A percentile compares a stretch with the other conserved stretches of the same genome.
Conservation (phyloP, 2,329 filamentous ascomycete genomes). For the Ceratocystis albifundus region DNA sequence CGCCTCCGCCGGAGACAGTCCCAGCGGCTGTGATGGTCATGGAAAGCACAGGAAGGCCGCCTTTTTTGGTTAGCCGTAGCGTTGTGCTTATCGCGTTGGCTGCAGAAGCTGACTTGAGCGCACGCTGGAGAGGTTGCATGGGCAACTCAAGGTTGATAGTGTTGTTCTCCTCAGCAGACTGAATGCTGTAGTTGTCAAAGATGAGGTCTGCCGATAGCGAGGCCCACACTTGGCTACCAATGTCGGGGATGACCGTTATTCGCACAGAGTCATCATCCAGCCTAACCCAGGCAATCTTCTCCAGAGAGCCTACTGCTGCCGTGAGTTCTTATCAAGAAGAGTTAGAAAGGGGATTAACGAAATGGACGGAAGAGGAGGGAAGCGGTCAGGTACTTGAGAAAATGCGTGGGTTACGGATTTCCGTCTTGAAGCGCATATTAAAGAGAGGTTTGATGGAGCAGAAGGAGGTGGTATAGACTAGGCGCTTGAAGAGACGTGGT, state of each 20-base stretch:
- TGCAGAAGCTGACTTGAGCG: slow-evolving; percentile 72
- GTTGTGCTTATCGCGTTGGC: slow-evolving; percentile 64
- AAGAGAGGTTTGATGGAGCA: not conserved
- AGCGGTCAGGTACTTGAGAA: slow-evolving; percentile 42
- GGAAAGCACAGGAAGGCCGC: slow-evolving; percentile 72
- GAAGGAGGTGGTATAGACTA: not conserved
- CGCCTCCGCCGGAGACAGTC: slow-evolving; percentile 41
- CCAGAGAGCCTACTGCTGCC: slow-evolving; percentile 52
- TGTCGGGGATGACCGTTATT: slow-evolving; percentile 91
- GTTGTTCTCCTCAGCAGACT: slow-evolving; percentile 71
- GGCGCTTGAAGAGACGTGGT: too few relatives aligned
- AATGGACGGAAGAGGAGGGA: not conserved
- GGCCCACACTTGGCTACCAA: slow-evolving; percentile 93
- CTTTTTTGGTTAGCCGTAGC: slow-evolving; percentile 85
- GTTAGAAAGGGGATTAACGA: slow-evolving; percentile 10
- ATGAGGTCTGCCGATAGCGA: slow-evolving; percentile 64
- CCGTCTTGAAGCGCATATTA: slow-evolving; percentile 54
- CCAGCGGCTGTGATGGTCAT: slow-evolving; percentile 72
- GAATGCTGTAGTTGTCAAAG: slow-evolving; percentile 73
- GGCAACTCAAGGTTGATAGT: slow-evolving; percentile 95
- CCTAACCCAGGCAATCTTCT: slow-evolving; percentile 82
- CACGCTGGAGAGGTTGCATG: slow-evolving; percentile 73
- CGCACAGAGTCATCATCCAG: slow-evolving; percentile 77
- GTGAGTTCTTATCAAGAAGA: slow-evolving; percentile 45
- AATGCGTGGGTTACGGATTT: slow-evolving; percentile 53